phyloP scores from a whole-genome alignment of 1,139 yeast species.

The Sugiyamaella novakii region DNA sequence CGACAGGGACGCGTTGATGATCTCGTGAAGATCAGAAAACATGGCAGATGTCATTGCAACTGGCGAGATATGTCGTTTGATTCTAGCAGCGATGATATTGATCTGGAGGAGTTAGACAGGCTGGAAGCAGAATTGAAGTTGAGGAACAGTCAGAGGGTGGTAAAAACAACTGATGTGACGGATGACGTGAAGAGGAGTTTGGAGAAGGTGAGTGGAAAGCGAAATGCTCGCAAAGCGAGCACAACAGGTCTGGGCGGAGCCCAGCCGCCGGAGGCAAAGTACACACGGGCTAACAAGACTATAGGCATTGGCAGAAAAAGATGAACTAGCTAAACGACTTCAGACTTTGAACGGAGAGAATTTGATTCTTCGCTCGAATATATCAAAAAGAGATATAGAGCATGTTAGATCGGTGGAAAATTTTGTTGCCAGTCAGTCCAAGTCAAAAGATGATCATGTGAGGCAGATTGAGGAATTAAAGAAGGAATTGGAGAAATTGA shows the following conservation, averaged over 20 bases:
- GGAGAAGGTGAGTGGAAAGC: not conserved
- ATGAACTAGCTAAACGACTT: conserved; percentile 36
- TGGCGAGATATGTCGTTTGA: conserved; percentile 18
- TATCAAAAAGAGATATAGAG: conserved; percentile 52
- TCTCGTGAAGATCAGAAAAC: no score
- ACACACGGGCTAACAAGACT: conserved; percentile 3
- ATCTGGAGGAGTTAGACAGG: conserved; percentile 28
- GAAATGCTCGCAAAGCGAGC: not conserved
- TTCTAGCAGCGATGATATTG: conserved; percentile 29
- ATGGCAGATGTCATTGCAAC: no score
- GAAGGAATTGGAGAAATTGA: conserved; percentile 55
- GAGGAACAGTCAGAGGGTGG: not conserved
- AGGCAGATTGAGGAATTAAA: conserved; percentile 49
- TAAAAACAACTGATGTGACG: not conserved
- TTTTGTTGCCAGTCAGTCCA: conserved; percentile 45
- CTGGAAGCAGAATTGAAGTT: conserved; percentile 3
- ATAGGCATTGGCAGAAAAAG: conserved; percentile 14
- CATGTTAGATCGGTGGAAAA: conserved; percentile 51
- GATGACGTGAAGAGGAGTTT: conserved; percentile 10
- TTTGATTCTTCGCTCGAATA: conserved; percentile 68
- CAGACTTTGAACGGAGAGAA: conserved; percentile 58
- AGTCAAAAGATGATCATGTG: conserved; percentile 44
- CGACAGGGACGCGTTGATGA: conserved; percentile 3
- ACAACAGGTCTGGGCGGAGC: conserved; percentile 3
- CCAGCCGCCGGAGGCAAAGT: conserved; percentile 7